phyloP scores from a whole-genome alignment of 345 rosid species.

The Hibiscus trionum region DNA sequence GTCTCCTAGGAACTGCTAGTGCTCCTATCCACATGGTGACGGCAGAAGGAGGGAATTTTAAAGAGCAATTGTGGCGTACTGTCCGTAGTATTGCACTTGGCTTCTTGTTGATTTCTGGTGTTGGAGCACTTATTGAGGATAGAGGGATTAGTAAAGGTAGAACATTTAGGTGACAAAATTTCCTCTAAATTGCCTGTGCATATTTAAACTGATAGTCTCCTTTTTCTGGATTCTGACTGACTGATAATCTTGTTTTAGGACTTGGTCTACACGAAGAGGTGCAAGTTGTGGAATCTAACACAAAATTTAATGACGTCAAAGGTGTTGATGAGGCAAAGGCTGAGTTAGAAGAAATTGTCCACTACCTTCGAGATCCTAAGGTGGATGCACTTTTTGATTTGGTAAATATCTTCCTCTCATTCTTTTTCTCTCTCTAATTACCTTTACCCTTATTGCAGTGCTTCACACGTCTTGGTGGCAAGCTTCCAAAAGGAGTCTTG shows the following conservation, averaged over 20 bases:
- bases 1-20: not conserved
- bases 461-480: not conserved
- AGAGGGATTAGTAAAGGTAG: not conserved
- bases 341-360: not conserved
- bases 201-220: not conserved
- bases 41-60: not conserved
- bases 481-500: not conserved
- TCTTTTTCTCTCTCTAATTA: not conserved
- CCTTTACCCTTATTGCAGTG: not conserved
- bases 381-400: not conserved
- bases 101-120: not conserved
- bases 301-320: not conserved
- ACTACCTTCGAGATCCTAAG: not conserved
- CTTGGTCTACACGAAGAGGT: not conserved
- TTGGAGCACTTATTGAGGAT: not conserved
- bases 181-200: not conserved
- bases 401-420: not conserved
- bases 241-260: not conserved
- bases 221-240: not conserved
- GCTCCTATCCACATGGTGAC: not conserved
- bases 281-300: not conserved
- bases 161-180: no score
- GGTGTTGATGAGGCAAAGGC: not conserved
- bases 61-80: not conserved
- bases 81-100: not conserved